Conservation (phyloP, 1,139 yeast species). For the Pichia sp. region DNA sequence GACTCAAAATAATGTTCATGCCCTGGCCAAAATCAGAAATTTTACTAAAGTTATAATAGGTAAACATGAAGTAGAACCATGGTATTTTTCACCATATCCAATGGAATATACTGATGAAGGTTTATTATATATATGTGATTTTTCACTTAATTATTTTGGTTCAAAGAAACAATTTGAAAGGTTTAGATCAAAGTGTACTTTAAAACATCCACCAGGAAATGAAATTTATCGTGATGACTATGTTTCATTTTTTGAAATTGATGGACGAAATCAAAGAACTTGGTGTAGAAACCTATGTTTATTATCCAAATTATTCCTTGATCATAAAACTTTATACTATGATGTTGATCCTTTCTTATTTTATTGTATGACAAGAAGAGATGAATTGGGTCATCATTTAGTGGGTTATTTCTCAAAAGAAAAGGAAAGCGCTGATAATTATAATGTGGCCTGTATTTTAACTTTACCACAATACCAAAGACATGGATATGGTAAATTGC, state of each 20-base stretch:
- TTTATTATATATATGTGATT: slow-evolving; percentile 83
- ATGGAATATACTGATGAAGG: slow-evolving; percentile 90
- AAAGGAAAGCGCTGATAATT: slow-evolving; percentile 92
- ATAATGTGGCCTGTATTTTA: slow-evolving; percentile 93
- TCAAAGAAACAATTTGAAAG: slow-evolving; percentile 88
- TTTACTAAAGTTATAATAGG: slow-evolving; percentile 76
- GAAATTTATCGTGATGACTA: slow-evolving; percentile 87
- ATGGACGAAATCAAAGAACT: slow-evolving; percentile 89
- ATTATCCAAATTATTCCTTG: slow-evolving; percentile 79
- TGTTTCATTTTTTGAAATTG: slow-evolving; percentile 88
- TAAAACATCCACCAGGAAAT: slow-evolving; percentile 96
- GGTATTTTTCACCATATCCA: slow-evolving; percentile 99
- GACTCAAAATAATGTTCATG: slow-evolving; percentile 74
- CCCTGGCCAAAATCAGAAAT: slow-evolving; percentile 87
- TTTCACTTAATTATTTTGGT: slow-evolving; percentile 82
- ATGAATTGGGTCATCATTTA: slow-evolving; percentile 85
- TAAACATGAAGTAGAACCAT: slow-evolving; percentile 88
- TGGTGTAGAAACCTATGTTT: slow-evolving; percentile 96
- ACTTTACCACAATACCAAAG: slow-evolving; percentile 95
- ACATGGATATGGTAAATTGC: slow-evolving; percentile 84
- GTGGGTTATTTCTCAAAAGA: slow-evolving; percentile 97
- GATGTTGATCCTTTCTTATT: slow-evolving; percentile 97
- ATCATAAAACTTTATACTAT: slow-evolving; percentile 90
- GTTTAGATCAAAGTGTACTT: slow-evolving; percentile 76
- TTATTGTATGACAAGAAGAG: slow-evolving; percentile 88